Base-by-base conservation (phyloP, 768 basidiomycete genomes). In the Tulasnella sp. region DNA sequence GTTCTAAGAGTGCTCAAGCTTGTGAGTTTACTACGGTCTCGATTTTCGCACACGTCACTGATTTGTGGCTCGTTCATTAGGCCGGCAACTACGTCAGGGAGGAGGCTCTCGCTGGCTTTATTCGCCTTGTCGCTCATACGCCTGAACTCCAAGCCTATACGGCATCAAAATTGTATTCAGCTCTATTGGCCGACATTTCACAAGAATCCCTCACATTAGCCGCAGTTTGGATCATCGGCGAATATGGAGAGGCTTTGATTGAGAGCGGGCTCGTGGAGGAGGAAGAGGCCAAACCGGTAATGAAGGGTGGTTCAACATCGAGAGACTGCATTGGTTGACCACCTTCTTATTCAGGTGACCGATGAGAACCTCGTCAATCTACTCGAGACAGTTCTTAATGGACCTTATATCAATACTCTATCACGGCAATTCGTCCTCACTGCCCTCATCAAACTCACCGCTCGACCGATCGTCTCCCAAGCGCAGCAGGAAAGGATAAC, bases 81-180 rank as follows among this genome's bases (percentile, higher is more conserved):
- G 97, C 97, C 25, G 97, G 97, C 49, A 99, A 99, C 84, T 98
- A 93, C 80, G 97, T 99, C 29, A 88, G 95, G 78, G 97, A 99
- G 83, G 97, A 99, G 82, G 93, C 98, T 64, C 83, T 99, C 25
- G 94, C 97, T 0, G 90, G 92, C 1, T 99, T 99, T 83, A 94
- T 99, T 79, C 91, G 97, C 34, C 88, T 99, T 37, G 96, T 98
- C 0, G 93, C 93, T 36, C 95, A 99, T 82, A 99, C 97, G 0
- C 96, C 97, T 0, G 97, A 99, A 82, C 86, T 99, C 29, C 97
- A 99, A 83, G 90, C 91, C 2, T 99, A 99, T 83, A 97, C 96
- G 0, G 90, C 94, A 6, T 97, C 95, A 72, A 93, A 93, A 80
- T 84, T 99, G 12, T 99, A 94, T 82, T 86, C 90, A 3, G 92